phyloP scores from a whole-genome alignment of 192 early-diverging fungal genomes.

The Backusella westeae region DNA sequence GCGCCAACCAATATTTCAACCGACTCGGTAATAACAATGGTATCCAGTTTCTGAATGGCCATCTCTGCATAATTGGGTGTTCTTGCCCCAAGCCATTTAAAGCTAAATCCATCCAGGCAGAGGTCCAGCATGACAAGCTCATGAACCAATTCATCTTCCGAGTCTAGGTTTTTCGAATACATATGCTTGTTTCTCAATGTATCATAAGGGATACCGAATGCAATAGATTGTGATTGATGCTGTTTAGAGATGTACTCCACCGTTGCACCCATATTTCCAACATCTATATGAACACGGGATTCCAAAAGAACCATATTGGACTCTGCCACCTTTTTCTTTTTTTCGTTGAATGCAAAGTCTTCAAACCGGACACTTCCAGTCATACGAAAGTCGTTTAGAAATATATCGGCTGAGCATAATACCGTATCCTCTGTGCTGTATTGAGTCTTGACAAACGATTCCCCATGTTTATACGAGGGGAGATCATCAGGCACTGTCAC shows the following conservation, averaged over 20 bases:
- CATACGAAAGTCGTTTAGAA: constrained; percentile 49
- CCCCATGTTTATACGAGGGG: constrained; percentile 43
- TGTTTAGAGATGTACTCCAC: constrained; percentile 51
- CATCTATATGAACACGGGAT: constrained; percentile 50
- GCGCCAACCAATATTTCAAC: constrained; percentile 71
- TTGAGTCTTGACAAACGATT: constrained; percentile 49
- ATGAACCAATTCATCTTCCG: constrained; percentile 22
- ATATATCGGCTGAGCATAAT: constrained; percentile 63
- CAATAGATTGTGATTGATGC: constrained; percentile 7
- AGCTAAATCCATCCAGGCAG: constrained; percentile 38
- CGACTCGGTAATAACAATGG: constrained; percentile 66
- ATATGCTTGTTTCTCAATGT: constrained; percentile 32
- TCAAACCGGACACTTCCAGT: constrained; percentile 49
- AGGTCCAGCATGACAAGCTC: constrained; percentile 54
- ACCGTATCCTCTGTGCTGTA: constrained; percentile 58
- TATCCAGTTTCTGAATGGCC: constrained; percentile 41
- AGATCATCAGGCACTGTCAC: constrained; percentile 62
- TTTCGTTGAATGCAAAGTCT: constrained; percentile 50
- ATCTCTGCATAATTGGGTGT: constrained; percentile 49
- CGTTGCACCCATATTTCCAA: constrained; percentile 52
- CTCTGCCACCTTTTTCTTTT: constrained; percentile 41
- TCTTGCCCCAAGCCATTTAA: constrained; percentile 45
- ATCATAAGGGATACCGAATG: constrained; percentile 58
- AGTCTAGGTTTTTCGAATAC: constrained; percentile 33
- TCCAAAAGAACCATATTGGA: constrained; percentile 49